phyloP scores from a whole-genome alignment of 2,329 filamentous ascomycete species.

The Chalara sp. region DNA sequence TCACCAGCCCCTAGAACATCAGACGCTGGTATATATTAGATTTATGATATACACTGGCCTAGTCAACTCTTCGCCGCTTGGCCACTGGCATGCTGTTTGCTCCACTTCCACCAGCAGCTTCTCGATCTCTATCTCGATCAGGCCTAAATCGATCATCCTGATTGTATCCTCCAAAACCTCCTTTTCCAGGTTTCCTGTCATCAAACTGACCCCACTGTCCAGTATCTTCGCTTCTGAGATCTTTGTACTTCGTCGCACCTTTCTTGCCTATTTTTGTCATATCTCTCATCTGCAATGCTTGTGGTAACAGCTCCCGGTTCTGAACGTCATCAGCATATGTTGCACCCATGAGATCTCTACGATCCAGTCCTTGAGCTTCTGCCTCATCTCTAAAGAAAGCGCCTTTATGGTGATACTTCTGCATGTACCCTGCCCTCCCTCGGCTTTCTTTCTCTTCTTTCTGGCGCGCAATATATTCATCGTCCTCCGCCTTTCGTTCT shows the following conservation, averaged over 20 bases:
- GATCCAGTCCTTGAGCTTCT: slow-evolving; percentile 66
- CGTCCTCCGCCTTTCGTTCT: slow-evolving; percentile 80
- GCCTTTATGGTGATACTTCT: slow-evolving; percentile 94
- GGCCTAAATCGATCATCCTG: slow-evolving; percentile 63
- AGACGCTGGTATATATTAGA: no score
- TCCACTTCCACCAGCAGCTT: slow-evolving; percentile 46
- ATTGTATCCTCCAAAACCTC: slow-evolving; percentile 33
- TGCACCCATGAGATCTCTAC: slow-evolving; percentile 80
- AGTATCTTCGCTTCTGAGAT: slow-evolving; percentile 85
- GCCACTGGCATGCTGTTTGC: slow-evolving; percentile 68
- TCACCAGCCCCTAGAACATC: no score
- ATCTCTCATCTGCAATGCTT: slow-evolving; percentile 88
- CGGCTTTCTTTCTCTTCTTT: slow-evolving; percentile 45
- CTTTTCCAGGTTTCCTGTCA: slow-evolving; percentile 36
- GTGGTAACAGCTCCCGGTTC: slow-evolving; percentile 76
- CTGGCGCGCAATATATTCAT: slow-evolving; percentile 68
- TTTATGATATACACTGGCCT: slow-evolving; percentile 10
- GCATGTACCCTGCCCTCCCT: slow-evolving; percentile 84
- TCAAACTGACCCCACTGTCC: slow-evolving; percentile 71
- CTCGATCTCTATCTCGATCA: slow-evolving; percentile 54
- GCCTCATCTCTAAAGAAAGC: slow-evolving; percentile 88
- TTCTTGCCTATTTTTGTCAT: slow-evolving; percentile 92
- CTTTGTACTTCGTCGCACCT: slow-evolving; percentile 82
- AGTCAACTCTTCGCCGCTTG: slow-evolving; percentile 36
- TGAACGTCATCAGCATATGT: slow-evolving; percentile 76